Conservation (phyloP, 192 early-diverging fungal genomes). For the Backusella morwellensis region DNA sequence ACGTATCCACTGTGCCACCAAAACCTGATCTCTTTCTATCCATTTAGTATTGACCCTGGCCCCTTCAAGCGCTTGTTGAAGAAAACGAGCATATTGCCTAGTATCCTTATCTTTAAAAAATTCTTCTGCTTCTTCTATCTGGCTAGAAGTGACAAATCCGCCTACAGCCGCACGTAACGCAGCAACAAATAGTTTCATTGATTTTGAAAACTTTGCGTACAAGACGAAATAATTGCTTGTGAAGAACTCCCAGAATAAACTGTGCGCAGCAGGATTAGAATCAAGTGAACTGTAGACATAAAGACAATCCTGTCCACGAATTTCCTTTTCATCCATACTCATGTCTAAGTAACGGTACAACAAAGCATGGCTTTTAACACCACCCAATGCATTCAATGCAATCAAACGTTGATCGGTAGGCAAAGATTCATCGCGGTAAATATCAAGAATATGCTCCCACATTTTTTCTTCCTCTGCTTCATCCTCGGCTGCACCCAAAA, state of each 20-base stretch:
- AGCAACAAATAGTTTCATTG: conserved; percentile 45
- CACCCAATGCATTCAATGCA: conserved; percentile 65
- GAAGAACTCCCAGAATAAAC: conserved; percentile 67
- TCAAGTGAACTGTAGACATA: conserved; percentile 51
- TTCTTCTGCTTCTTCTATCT: conserved; percentile 59
- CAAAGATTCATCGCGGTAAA: conserved; percentile 56
- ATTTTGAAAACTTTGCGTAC: conserved; percentile 51
- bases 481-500: conserved; percentile 59
- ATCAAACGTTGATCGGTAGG: conserved; percentile 67
- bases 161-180: conserved; percentile 43
- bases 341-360: conserved; percentile 60
- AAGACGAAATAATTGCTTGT: conserved; percentile 59
- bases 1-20: conserved; percentile 20
- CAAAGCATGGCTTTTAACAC: conserved; percentile 50
- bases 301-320: conserved; percentile 71
- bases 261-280: conserved; percentile 51
- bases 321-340: conserved; percentile 57
- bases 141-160: conserved; percentile 45
- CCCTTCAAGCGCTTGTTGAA: conserved; percentile 73
- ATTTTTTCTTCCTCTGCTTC: conserved; percentile 43
- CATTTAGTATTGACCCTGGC: conserved; percentile 60
- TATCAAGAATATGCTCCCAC: conserved; percentile 59
- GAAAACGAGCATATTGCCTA: conserved; percentile 58
- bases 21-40: conserved; percentile 28
- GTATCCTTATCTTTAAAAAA: conserved; percentile 65